Base-by-base conservation (phyloP, 331 rosid species). In the Pyrus hybrid region DNA sequence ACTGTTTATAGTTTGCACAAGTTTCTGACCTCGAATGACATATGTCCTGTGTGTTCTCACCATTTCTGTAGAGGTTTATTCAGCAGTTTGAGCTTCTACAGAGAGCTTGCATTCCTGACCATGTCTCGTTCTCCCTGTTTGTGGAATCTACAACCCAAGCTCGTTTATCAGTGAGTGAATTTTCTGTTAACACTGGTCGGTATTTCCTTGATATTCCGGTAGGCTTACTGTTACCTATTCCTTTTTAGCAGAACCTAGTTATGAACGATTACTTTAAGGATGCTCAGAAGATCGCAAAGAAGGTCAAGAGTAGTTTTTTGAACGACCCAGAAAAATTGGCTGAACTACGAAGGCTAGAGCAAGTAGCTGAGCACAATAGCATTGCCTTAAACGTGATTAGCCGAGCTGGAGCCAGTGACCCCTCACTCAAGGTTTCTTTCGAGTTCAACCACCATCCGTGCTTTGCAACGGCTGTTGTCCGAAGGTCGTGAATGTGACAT, bases 81-180 rank as follows among this genome's bases (percentile, higher is more conserved):
- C 99, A 94, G 85, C 97, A 94, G 85, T 94, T 94, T 65, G 99
- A 94, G 84, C 99, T 91, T 70, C 83, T 94, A 67, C 92, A 86
- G 75, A 94, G 86, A 79, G 96, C 99, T 67, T 87, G 92, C 72
- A 81, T 94, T 79, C 99, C 96, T 29, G 97, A 94, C 77, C 89
- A 83, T 43, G 8, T 82, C 47, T 80, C 97, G 20, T 91, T 83
- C 78, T 74, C 45, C 17, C 76, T 96, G 57, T 94, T 85, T 70
- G 81, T 82, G 78, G 91, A 90, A 51, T 87, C 93, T n/a, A 90
- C 91, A 7, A 47, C 63, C 73, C 75, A 75, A 17, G 89, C 88
- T 47, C 77, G 81, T 72, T 68, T 91, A 75, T 88, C 91, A 5
- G 98, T 94, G 77, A 83, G 98, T 91, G 47, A 37, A n/a, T 8